Evolutionary conservation across 768 basidiomycete genomes (phyloP).

Genomic region (Pleurotus citrinopileatus): DNA sequence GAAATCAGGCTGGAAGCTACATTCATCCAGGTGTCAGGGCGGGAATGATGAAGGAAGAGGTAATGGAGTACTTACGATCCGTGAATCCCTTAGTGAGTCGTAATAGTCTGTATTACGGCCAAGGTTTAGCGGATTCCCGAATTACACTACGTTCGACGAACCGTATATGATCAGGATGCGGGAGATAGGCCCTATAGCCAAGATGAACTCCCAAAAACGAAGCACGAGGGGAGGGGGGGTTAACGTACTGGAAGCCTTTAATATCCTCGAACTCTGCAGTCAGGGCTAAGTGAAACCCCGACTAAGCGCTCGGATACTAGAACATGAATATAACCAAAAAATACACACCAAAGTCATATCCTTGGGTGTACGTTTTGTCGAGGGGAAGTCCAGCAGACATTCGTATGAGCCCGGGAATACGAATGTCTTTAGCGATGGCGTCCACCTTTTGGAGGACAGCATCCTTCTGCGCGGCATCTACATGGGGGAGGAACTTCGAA

Average conservation of each 20-base stretch:
- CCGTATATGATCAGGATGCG: neutral
- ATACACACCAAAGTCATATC: constrained; percentile 2
- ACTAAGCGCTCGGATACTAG: neutral
- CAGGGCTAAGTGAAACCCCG: neutral
- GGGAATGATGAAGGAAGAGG: neutral
- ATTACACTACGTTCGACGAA: neutral
- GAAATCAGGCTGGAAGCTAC: constrained; percentile 9
- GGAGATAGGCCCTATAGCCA: neutral
- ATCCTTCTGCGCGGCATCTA: neutral
- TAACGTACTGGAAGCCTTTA: neutral
- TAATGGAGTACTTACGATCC: neutral
- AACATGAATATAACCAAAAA: neutral
- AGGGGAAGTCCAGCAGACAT: neutral
- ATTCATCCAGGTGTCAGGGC: neutral
- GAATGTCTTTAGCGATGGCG: neutral
- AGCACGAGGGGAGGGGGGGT: neutral
- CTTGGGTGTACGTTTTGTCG: neutral
- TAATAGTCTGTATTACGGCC: neutral
- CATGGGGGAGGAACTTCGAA: constrained; percentile 3
- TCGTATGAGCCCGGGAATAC: constrained; percentile 1
- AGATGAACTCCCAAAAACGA: neutral
- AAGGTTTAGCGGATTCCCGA: neutral
- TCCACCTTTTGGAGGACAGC: neutral
- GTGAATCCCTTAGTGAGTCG: constrained; percentile 2
- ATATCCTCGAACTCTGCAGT: constrained; percentile 8